These are phyloP conservation scores for Vigna radiata DNA, from an alignment of 306 rosid genomes.

Conservation along the genomic window DNA sequence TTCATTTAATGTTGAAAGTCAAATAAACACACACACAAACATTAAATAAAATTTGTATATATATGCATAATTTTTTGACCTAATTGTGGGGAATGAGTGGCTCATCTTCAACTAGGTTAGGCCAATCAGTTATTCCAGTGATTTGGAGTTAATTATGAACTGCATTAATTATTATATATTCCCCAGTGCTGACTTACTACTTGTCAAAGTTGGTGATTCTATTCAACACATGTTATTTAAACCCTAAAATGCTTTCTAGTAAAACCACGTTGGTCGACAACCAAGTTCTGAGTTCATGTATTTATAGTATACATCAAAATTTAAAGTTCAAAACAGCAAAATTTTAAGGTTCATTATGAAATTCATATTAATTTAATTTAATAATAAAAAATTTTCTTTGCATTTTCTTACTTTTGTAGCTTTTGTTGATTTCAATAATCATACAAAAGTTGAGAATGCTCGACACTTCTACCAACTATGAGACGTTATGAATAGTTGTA, in stretches of 20 bases:
- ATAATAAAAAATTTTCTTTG: too few relatives aligned
- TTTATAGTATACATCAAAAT: background rate
- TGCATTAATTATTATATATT: conserved; percentile 3
- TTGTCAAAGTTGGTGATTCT: conserved; percentile 40
- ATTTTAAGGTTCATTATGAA: conserved; percentile 26
- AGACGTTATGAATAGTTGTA: too few relatives aligned
- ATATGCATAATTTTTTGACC: conserved; percentile 26
- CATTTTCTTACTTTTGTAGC: too few relatives aligned
- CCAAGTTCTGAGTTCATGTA: background rate
- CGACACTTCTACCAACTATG: too few relatives aligned
- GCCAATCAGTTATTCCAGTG: conserved; percentile 17
- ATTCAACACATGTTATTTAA: conserved; percentile 9
- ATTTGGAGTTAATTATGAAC: conserved; percentile 14
- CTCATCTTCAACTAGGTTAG: background rate
- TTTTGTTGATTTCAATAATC: too few relatives aligned
- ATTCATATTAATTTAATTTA: background rate
- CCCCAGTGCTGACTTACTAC: conserved; percentile 20
- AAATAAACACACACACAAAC: conserved; percentile 7
- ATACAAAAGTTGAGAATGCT: too few relatives aligned
- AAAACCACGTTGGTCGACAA: background rate
- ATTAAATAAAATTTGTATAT: background rate
- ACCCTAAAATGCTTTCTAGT: background rate
- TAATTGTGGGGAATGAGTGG: conserved; percentile 30
- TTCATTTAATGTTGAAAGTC: conserved; percentile 35
- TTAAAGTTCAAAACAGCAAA: background rate